A percentile compares a stretch with the other conserved stretches of the same genome.
Conservation (phyloP, 352 stramenopile genomes). For the Peronospora belbahrii region DNA sequence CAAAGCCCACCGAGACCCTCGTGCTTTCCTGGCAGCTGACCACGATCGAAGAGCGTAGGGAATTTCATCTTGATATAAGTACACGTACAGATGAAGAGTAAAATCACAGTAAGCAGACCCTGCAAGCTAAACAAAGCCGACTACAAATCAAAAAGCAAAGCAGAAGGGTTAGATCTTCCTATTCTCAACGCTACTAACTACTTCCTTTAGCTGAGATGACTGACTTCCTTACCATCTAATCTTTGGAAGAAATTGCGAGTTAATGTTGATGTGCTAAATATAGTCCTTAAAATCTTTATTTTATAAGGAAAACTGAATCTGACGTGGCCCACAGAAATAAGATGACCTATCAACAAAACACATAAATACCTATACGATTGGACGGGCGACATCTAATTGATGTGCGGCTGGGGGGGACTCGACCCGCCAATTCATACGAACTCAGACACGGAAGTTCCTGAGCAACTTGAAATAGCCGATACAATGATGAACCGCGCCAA, state of each 20-base stretch:
- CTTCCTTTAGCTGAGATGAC: no score
- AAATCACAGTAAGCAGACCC: slow-evolving; percentile 92
- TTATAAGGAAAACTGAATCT: no score
- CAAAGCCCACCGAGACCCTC: slow-evolving; percentile 84
- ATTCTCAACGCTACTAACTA: neutral
- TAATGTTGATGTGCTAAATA: no score
- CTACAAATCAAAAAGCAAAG: slow-evolving; percentile 29
- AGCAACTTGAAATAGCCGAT: slow-evolving; percentile 38
- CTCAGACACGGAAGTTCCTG: slow-evolving; percentile 34
- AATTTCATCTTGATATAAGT: slow-evolving; percentile 94
- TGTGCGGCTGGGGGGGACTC: slow-evolving; percentile 27
- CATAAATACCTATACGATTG: neutral
- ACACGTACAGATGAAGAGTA: slow-evolving; percentile 97
- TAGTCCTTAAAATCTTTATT: neutral
- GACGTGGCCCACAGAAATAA: slow-evolving; percentile 5
- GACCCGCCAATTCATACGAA: slow-evolving; percentile 38
- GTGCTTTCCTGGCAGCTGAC: slow-evolving; percentile 74
- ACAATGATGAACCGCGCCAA: slow-evolving; percentile 70
- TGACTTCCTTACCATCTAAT: slow-evolving; percentile 20
- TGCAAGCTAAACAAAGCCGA: slow-evolving; percentile 96
- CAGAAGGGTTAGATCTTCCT: neutral
- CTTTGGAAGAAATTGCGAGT: neutral
- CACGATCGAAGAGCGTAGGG: slow-evolving; percentile 91
- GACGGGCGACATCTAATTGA: slow-evolving; percentile 16
- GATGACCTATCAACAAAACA: slow-evolving; percentile 2